A percentile compares a stretch with the other conserved stretches of the same genome.
These are phyloP conservation scores for Candolleomyces aberdarensis DNA, from an alignment of 768 basidiomycete genomes.

Conservation along the genomic window DNA sequence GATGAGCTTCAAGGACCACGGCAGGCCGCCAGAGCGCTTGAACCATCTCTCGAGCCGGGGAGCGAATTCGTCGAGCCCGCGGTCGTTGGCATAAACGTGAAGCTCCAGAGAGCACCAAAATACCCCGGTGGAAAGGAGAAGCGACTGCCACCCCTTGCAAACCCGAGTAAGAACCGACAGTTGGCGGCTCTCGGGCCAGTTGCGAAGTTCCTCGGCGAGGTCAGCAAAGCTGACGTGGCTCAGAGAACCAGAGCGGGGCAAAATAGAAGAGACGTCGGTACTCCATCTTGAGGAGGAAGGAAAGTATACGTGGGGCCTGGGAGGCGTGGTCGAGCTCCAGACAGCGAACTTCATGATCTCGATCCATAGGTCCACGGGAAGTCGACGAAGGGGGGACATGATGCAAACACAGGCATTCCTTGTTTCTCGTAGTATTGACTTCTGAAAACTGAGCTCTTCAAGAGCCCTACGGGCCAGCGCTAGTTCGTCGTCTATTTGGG, in stretches of 20 bases:
- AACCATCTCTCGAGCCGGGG: slow-evolving; percentile 4
- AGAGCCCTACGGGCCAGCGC: slow-evolving; percentile 1
- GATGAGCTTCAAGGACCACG: slow-evolving; percentile 3
- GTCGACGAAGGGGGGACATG: slow-evolving; percentile 2
- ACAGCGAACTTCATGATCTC: slow-evolving; percentile 7
- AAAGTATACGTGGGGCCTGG: background rate
- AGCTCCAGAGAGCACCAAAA: slow-evolving; percentile 4
- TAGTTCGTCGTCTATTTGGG: background rate
- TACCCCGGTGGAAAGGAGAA: background rate
- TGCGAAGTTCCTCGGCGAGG: background rate
- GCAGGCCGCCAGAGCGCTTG: background rate
- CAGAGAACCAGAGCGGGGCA: background rate
- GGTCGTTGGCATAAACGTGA: slow-evolving; percentile 5
- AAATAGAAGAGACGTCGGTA: no score
- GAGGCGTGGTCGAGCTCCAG: slow-evolving; percentile 1
- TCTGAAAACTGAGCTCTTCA: background rate
- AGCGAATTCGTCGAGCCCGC: background rate
- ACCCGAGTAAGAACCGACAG: slow-evolving; percentile 1
- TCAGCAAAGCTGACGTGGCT: background rate
- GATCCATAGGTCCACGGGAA: slow-evolving; percentile 1
- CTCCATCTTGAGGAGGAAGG: background rate
- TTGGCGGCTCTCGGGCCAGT: slow-evolving; percentile 1
- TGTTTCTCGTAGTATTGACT: background rate
- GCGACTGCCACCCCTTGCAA: background rate
- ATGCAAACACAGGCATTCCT: background rate